phyloP scores from a whole-genome alignment of 108 stramenopile genomes.

The Cyclotella kingstonii region DNA sequence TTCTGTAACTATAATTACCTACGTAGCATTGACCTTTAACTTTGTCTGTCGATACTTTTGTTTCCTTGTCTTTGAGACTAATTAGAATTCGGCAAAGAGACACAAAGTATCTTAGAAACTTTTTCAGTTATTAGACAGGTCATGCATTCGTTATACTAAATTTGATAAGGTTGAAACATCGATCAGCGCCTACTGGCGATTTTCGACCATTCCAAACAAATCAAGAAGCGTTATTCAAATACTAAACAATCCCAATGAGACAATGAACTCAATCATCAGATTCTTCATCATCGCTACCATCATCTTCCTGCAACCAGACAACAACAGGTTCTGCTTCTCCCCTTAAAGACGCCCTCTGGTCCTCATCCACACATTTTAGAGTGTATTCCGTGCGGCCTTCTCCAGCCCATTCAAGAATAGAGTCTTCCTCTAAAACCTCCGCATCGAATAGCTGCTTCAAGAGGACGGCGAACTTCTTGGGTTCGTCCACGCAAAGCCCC shows the following conservation, averaged over 20 bases:
- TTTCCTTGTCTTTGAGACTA: no score
- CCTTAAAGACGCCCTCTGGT: conserved; percentile 70
- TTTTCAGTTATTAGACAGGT: no score
- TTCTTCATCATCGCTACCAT: conserved; percentile 68
- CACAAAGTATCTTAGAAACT: no score
- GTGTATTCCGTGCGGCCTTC: conserved; percentile 81
- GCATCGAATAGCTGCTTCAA: conserved; percentile 91
- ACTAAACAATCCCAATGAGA: no score
- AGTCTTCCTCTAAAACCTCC: conserved; percentile 85
- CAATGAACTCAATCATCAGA: conserved; percentile 28
- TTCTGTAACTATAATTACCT: no score
- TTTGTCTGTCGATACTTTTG: no score
- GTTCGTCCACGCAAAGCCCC: conserved; percentile 69
- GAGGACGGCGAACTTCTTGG: conserved; percentile 88
- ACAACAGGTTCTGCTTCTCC: conserved; percentile 84
- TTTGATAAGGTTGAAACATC: no score
- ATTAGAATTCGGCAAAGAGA: no score
- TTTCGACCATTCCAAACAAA: background rate
- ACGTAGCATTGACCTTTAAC: no score
- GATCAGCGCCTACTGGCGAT: no score
- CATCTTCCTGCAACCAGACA: conserved; percentile 89
- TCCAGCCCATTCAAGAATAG: conserved; percentile 90
- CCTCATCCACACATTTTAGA: conserved; percentile 70
- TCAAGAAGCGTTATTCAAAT: background rate
- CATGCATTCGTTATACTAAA: no score